Evolutionary conservation across 352 stramenopile species (phyloP), one percentile per base, ranked within the genome.

Genomic region (Phytophthora sojae): DNA sequence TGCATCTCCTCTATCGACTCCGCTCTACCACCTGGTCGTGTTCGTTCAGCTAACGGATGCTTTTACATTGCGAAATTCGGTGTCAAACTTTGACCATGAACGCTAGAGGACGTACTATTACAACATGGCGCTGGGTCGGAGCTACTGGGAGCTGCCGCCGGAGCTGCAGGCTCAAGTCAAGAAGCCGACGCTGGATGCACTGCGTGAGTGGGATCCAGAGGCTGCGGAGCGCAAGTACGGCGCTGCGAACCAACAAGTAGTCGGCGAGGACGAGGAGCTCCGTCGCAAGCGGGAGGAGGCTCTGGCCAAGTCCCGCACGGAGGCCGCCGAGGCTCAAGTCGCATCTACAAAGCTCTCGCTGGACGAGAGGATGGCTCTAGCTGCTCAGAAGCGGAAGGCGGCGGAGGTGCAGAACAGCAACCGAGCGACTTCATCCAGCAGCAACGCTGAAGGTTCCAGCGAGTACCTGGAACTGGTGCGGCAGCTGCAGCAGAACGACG

Each of bases 71-170:
- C 29, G 15, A 39, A 32, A 25, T 55, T 37, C 2, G 17, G 19
- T 50, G 37, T 7, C 37, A 56, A 73, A 68, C 60, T 42, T 51
- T 39, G 21, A 12, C 29, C 26, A 55, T 64, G 45, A 30, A 29
- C 44, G 25, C n/a, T 30, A 95, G 88, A 83, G 88, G 59, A 84
- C 62, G 66, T 95, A 87, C 53, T 95, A 88, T 78, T 95, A 85
- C 67, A 95, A 95, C 61, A 88, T 95, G 76, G 82, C 75, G 17
- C 67, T 91, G 8, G 82, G 85, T 35, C 80, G 86, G 14, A 95
- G 88, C 73, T 94, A 84, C 67, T 95, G 88, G 88, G 75, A 90
- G 59, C 61, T 95, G 21, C 82, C 88, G 2, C 29, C 77, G 1
- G 81, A 94, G 21, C 23, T 93, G 11, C 62, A 77, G 30, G 66